Conservation (phyloP, 768 basidiomycete genomes). For the Cantharellus anzutake region DNA sequence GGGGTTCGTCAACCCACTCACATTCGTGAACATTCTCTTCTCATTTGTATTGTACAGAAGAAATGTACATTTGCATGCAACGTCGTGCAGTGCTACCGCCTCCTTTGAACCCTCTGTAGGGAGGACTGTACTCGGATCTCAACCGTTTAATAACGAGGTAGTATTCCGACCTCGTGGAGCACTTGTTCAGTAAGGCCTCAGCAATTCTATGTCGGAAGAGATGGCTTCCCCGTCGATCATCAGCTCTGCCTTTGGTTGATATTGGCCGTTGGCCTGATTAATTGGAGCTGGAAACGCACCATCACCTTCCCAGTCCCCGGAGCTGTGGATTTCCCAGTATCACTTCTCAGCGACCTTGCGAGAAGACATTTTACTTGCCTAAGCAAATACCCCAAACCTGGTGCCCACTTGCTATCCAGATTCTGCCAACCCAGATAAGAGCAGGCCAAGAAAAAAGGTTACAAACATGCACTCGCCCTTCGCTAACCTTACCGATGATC, state of each 20-base stretch:
- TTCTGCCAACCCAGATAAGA: not conserved
- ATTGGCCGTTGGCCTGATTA: too few relatives aligned
- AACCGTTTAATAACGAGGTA: too few relatives aligned
- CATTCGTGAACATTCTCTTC: too few relatives aligned
- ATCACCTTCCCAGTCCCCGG: conserved; percentile 24
- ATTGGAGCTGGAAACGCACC: conserved; percentile 1
- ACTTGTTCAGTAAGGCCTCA: too few relatives aligned
- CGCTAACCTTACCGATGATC: conserved; percentile 8
- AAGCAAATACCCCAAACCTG: conserved; percentile 8
- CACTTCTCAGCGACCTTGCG: too few relatives aligned
- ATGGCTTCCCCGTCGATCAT: conserved; percentile 7
- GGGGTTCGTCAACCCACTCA: too few relatives aligned
- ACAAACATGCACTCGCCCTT: conserved; percentile 4
- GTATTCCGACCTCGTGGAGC: too few relatives aligned
- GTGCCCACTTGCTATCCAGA: conserved; percentile 8
- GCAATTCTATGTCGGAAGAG: conserved; percentile 3
- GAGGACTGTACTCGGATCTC: too few relatives aligned
- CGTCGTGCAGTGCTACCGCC: too few relatives aligned
- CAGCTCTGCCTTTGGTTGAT: conserved; percentile 4
- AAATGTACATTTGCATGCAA: too few relatives aligned
- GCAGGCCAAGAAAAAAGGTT: not conserved
- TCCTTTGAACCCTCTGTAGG: too few relatives aligned
- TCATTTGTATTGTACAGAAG: too few relatives aligned
- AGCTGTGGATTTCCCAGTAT: conserved; percentile 7
- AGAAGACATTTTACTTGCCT: not conserved